phyloP scores from a whole-genome alignment of 164 flowering plant species.

The Stephania yunnanensis region DNA sequence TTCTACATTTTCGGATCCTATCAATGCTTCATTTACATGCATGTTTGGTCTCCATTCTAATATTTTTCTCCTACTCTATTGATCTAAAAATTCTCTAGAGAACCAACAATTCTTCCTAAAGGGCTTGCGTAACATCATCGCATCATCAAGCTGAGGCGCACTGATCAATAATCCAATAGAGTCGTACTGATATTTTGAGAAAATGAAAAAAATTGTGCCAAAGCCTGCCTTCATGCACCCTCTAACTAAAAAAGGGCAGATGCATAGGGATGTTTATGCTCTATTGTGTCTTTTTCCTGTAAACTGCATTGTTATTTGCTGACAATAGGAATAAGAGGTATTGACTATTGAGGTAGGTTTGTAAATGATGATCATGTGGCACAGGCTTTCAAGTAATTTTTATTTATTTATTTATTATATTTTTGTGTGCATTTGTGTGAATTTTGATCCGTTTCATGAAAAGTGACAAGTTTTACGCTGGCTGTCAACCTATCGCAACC shows the following conservation, averaged over 20 bases:
- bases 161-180: not conserved
- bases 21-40: not conserved
- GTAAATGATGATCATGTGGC: not conserved
- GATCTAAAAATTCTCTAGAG: not conserved
- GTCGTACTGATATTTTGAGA: not conserved
- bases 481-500: no score
- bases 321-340: not conserved
- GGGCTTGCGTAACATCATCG: not conserved
- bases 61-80: not conserved
- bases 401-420: not conserved
- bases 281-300: not conserved
- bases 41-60: not conserved
- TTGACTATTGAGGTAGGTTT: not conserved
- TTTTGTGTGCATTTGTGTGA: not conserved
- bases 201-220: not conserved
- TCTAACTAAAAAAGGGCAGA: not conserved
- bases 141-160: not conserved
- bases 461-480: no score
- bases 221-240: not conserved
- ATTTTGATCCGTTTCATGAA: no score
- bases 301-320: no score
- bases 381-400: not conserved
- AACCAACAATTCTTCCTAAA: not conserved
- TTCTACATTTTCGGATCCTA: no score
- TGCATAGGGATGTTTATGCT: not conserved